A percentile compares a stretch with the other conserved stretches of the same genome.
Evolutionary conservation across 2,329 filamentous ascomycete species (phyloP).

Genomic region (Nemania sp.): DNA sequence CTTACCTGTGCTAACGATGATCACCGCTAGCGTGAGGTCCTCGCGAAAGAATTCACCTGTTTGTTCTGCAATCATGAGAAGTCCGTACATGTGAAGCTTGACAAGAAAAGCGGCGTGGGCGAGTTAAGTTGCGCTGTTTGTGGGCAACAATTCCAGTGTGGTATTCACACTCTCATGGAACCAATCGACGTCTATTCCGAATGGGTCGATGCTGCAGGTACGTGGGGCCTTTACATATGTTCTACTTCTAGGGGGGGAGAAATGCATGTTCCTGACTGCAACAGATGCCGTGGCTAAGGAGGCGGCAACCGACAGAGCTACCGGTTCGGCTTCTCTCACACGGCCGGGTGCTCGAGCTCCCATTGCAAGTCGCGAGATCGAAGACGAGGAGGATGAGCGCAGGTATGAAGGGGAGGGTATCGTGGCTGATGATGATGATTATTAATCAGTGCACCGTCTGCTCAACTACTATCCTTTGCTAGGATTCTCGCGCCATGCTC

Average conservation of each 20-base stretch:
- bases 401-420: slow-evolving; percentile 59
- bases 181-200: slow-evolving; percentile 96
- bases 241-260: background rate
- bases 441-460: slow-evolving; percentile 51
- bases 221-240: slow-evolving; percentile 7
- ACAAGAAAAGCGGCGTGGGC: slow-evolving; percentile 89
- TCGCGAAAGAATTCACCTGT: slow-evolving; percentile 87
- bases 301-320: slow-evolving; percentile 22
- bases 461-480: slow-evolving; percentile 93
- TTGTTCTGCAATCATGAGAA: slow-evolving; percentile 99
- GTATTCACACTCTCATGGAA: slow-evolving; percentile 88
- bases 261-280: slow-evolving; percentile 21
- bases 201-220: slow-evolving; percentile 87
- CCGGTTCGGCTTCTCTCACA: slow-evolving; percentile 21
- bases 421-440: slow-evolving; percentile 59
- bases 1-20: slow-evolving; percentile 4
- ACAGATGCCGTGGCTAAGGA: slow-evolving; percentile 57
- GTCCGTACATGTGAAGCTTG: slow-evolving; percentile 85
- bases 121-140: slow-evolving; percentile 89
- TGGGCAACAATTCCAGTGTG: slow-evolving; percentile 89
- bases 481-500: slow-evolving; percentile 85
- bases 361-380: slow-evolving; percentile 37
- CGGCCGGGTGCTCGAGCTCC: slow-evolving; percentile 30
- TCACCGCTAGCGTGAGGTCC: slow-evolving; percentile 61
- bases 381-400: slow-evolving; percentile 57